Percentiles rank a stretch among this genome's conserved stretches.
Conservation (phyloP, 352 stramenopile genomes). For the Phytophthora cryptogea region DNA sequence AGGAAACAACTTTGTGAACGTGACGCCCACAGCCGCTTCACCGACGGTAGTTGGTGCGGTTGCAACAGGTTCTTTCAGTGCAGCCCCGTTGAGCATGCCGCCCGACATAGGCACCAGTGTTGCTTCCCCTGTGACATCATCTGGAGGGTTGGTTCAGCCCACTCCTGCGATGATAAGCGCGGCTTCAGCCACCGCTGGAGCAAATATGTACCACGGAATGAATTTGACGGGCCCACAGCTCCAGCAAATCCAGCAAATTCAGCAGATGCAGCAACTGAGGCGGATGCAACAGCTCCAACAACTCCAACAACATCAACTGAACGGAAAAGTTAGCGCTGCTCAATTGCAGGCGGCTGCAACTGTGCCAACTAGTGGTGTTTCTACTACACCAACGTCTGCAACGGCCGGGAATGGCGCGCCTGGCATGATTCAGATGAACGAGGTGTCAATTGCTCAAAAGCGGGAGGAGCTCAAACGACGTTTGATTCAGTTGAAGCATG, state of each 20-base stretch:
- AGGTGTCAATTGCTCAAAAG: conserved; percentile 84
- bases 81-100: conserved; percentile 74
- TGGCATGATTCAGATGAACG: conserved; percentile 75
- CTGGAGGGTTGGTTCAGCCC: conserved; percentile 45
- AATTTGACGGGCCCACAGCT: conserved; percentile 76
- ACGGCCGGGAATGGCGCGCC: conserved; percentile 29
- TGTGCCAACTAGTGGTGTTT: conserved; percentile 30
- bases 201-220: conserved; percentile 79
- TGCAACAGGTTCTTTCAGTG: conserved; percentile 45
- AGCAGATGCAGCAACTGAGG: conserved; percentile 86
- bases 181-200: conserved; percentile 34
- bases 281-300: conserved; percentile 83
- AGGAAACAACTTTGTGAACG: conserved; percentile 34
- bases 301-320: conserved; percentile 59
- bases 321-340: conserved; percentile 32
- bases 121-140: conserved; percentile 33
- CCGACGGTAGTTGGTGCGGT: conserved; percentile 20
- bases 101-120: conserved; percentile 60
- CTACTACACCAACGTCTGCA: conserved; percentile 24
- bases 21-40: conserved; percentile 25
- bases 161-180: conserved; percentile 45
- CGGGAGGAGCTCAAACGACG: conserved; percentile 85
- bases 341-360: conserved; percentile 24
- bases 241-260: conserved; percentile 85
- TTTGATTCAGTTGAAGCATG: conserved; percentile 88